A percentile compares a stretch with the other conserved stretches of the same genome.
Conservation (phyloP, 441 rosid species). For the Jatropha multifida region DNA sequence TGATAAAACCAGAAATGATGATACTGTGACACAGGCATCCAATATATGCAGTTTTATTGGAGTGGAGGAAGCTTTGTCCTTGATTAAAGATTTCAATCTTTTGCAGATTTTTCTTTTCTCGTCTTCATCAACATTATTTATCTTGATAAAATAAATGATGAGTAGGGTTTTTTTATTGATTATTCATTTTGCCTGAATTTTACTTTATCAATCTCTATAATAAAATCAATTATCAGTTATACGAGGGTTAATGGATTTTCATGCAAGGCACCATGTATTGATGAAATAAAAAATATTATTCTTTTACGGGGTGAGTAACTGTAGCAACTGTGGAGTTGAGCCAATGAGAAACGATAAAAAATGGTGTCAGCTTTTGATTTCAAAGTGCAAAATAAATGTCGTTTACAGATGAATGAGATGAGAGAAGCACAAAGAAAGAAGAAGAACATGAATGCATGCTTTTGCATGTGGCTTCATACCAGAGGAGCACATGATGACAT, state of each 20-base stretch:
- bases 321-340: neutral
- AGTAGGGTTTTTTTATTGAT: no score
- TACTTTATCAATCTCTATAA: no score
- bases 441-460: slow-evolving; percentile 42
- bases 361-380: slow-evolving; percentile 39
- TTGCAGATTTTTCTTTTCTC: neutral
- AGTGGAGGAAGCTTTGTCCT: neutral
- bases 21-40: slow-evolving; percentile 6
- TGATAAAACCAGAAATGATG: neutral
- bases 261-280: no score
- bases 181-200: no score
- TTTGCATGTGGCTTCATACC: slow-evolving; percentile 46
- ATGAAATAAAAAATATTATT: no score
- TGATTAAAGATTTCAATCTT: neutral
- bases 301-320: no score
- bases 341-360: neutral
- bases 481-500: slow-evolving; percentile 51
- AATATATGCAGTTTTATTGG: no score
- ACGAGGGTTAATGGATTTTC: no score
- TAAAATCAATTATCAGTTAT: no score
- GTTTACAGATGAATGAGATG: slow-evolving; percentile 26
- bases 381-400: neutral
- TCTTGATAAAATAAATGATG: no score
- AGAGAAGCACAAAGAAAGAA: slow-evolving; percentile 27
- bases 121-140: neutral